Percentiles rank a stretch among this genome's conserved stretches.
phyloP scores from a whole-genome alignment of 768 basidiomycete species.

The Phanerochaete sordida region DNA sequence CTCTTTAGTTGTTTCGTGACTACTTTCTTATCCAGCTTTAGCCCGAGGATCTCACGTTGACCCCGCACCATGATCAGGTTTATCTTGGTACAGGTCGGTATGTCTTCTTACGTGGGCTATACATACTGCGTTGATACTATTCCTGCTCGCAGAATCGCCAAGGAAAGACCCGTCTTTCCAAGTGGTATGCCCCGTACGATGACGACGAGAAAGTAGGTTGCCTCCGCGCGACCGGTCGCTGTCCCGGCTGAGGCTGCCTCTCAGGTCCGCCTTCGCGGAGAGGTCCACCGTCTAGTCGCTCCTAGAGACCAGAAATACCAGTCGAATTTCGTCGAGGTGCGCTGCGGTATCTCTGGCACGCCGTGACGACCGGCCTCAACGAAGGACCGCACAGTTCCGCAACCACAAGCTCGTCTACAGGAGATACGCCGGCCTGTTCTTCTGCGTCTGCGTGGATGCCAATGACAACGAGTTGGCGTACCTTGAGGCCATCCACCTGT shows the following conservation, averaged over 20 bases:
- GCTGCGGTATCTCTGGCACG: conserved; percentile 19
- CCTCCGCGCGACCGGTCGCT: background rate
- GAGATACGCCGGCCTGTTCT: conserved; percentile 96
- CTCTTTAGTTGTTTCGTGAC: background rate
- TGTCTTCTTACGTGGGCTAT: background rate
- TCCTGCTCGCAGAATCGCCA: conserved; percentile 75
- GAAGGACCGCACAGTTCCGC: conserved; percentile 63
- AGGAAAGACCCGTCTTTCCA: conserved; percentile 94
- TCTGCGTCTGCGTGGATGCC: conserved; percentile 95
- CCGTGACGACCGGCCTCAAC: background rate
- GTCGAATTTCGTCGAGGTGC: conserved; percentile 97
- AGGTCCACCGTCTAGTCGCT: conserved; percentile 94
- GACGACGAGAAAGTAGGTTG: conserved; percentile 91
- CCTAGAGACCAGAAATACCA: conserved; percentile 98
- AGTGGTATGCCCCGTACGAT: conserved; percentile 99
- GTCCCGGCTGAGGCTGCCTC: background rate
- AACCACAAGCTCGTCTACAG: conserved; percentile 98
- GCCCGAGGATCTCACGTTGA: background rate
- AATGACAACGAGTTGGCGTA: conserved; percentile 99
- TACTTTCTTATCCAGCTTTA: background rate
- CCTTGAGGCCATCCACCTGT: conserved; percentile 95
- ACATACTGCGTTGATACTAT: background rate
- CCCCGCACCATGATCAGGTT: conserved; percentile 80
- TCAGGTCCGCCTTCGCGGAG: conserved; percentile 89
- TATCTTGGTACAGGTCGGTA: conserved; percentile 87